Percentiles rank a stretch among this genome's conserved stretches.
These are phyloP conservation scores for Teratosphaeria nubilosa DNA, from an alignment of 2,329 filamentous ascomycete species.

Conservation along the genomic window DNA sequence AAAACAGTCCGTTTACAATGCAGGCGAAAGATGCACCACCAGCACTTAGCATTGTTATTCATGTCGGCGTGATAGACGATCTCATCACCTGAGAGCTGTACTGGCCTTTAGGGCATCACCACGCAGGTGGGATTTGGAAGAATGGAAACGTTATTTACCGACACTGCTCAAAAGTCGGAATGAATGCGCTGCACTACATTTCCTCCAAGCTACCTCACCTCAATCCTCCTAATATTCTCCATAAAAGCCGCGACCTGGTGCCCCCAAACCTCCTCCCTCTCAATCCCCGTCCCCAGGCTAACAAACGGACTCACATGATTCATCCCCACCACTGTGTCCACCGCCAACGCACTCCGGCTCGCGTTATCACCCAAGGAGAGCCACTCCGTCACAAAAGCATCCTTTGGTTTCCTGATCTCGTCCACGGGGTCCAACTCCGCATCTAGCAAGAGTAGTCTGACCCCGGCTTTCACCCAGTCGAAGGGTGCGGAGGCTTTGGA, in stretches of 20 bases:
- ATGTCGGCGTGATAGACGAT: too few species aligned
- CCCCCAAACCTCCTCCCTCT: constrained; percentile 18
- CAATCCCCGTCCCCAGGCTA: constrained; percentile 14
- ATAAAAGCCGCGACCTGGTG: constrained; percentile 14
- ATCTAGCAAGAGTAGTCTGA: constrained; percentile 11
- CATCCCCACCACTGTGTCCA: constrained; percentile 16
- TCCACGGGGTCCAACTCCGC: constrained; percentile 18
- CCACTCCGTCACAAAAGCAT: constrained; percentile 17
- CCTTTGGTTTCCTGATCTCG: constrained; percentile 14
- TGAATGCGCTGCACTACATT: too few species aligned
- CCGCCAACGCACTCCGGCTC: constrained; percentile 11
- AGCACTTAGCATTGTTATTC: too few species aligned
- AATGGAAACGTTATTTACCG: too few species aligned
- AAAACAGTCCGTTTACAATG: not conserved
- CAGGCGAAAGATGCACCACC: too few species aligned
- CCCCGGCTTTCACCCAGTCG: constrained; percentile 10
- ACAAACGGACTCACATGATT: constrained; percentile 19
- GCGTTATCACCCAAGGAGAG: constrained; percentile 6
- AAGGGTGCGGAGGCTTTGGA: constrained; percentile 1
- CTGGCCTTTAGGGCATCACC: too few species aligned
- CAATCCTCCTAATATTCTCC: constrained; percentile 12
- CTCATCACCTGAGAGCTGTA: too few species aligned
- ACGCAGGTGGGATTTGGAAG: too few species aligned
- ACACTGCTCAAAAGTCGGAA: too few species aligned
- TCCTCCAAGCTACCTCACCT: not conserved